These are phyloP conservation scores for Fusarium oligoseptatum DNA, from an alignment of 2,329 filamentous ascomycete species.

Conservation along the genomic window DNA sequence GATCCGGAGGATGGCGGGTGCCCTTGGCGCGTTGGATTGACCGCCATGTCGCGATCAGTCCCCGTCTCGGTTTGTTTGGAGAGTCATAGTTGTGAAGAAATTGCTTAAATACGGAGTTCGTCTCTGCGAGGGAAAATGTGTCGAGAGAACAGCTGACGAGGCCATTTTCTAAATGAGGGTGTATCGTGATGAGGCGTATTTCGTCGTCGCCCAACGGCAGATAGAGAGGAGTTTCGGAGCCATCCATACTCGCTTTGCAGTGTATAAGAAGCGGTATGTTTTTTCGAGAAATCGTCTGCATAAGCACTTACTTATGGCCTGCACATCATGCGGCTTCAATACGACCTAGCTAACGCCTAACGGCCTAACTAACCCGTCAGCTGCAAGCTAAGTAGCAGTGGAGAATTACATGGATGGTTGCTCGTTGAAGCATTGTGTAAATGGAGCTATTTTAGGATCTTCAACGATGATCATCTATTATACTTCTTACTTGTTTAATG, in stretches of 20 bases:
- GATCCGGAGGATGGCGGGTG: not conserved
- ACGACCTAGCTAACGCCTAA: not conserved
- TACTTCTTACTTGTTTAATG: not conserved
- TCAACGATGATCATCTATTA: not conserved
- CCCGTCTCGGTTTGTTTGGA: conserved; percentile 6
- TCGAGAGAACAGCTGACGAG: conserved; percentile 17
- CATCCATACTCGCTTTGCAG: not conserved
- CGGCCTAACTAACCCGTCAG: not conserved
- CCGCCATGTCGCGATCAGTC: conserved; percentile 17
- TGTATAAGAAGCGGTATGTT: not conserved
- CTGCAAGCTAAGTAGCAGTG: not conserved
- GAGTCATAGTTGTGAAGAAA: conserved; percentile 12
- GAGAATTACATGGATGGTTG: not conserved
- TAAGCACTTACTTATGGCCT: not conserved
- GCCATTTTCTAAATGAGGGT: not conserved
- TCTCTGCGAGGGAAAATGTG: conserved; percentile 13
- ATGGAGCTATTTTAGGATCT: not conserved
- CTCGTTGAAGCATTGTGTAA: not conserved
- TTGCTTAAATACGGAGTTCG: conserved; percentile 1
- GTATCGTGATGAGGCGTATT: conserved; percentile 15
- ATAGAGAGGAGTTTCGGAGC: conserved; percentile 1
- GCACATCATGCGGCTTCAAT: conserved; percentile 1
- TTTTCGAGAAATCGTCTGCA: not conserved
- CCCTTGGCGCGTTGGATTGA: conserved; percentile 14
- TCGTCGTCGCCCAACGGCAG: conserved; percentile 8